Evolutionary conservation across 192 early-diverging fungal species (phyloP), one percentile per base, ranked within the genome.

Genomic region (Gamsiella multidivaricata): DNA sequence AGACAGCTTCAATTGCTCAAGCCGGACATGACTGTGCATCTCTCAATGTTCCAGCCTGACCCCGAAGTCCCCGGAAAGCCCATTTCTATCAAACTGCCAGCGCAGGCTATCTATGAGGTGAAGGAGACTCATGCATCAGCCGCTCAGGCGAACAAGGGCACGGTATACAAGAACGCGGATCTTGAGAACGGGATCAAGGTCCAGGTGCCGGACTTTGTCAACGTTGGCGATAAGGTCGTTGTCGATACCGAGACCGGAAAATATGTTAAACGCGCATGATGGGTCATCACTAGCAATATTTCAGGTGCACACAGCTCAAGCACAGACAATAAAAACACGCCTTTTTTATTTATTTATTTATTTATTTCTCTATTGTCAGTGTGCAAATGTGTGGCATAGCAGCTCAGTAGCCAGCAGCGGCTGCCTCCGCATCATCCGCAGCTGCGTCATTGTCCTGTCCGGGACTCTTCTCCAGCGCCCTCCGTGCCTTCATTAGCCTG

Each of bases 171-270:
- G 62, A 81, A 84, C 4, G 93, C 92, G 14, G 80, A 74, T 17
- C 79, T 95, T 15, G 84, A 86, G 22, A 89, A 89, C 47, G 92
- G 90, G 5, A 85, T 84, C 29, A 83, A 79, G 39, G 83, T 96
- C 17, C 82, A 81, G 69, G 91, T 96, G 9, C 95, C 95, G 12
- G 90, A 93, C 67, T 95, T 95, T 87, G 85, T 95, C 28, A 88
- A 91, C 66, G 78, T 82, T 14, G 94, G 93, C 28, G 95, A 96
- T 36, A 83, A 74, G 43, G 86, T 96, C 22, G 50, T 91, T 2
- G 88, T 96, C 26, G 90, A 95, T 79, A 73, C 93, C 14, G 80
- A 88, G 20, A 81, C 87, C 15, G 65, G 85, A 29, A 83, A 80
- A 29, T 95, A 95, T 50, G 61, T 92, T 15, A 82, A 85, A 23